Base-by-base conservation (phyloP, 2,329 filamentous ascomycete species). In the Lachnellula suecica region DNA sequence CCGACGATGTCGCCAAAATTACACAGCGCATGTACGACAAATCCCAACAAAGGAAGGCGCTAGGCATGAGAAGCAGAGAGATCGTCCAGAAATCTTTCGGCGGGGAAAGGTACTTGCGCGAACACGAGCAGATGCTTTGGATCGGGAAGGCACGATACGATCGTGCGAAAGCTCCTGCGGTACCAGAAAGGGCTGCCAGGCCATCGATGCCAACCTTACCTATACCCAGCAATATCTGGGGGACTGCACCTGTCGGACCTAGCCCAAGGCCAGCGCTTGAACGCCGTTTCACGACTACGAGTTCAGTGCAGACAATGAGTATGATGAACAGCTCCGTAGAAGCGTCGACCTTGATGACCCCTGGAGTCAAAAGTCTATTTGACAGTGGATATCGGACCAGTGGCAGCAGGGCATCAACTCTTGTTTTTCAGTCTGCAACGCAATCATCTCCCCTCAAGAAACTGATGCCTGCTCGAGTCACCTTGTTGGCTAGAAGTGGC, bases 91-190 rank as follows among this genome's bases (percentile, higher is more conserved):
- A 81, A 58, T 79, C 75, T 11, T 84, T 84, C 65, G 76, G 77
- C 44, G 79, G 81, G 2, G 78, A 82, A 40, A 73, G 81, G 0
- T 84, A 84, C 61, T 73, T 84, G 22, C 76, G 82, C 34, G 81
- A 83, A 63, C 81, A 84, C 63, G 81, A 84, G 62, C 81, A 85
- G 60, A 81, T 78, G 76, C 75, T 80, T 52, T 81, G 79, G 78
- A 74, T 73, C 27, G 63, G 63, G 24, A 66, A 66, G 45, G 40
- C 40, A 22, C 11, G 22, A 22, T 24, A 43, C 4, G 40, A 43
- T 17, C 71, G 75, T 71, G 34, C 34, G 15, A 37, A n/a, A 37
- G 34, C 34, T 6, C 34, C 34, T 15, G 34, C n/a, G 6, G 17
- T 37, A 37, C 34, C 34, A n/a, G 17, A 37, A n/a, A 37, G 17